phyloP scores from a whole-genome alignment of 108 stramenopile species.

The Cyclotella sp. region DNA sequence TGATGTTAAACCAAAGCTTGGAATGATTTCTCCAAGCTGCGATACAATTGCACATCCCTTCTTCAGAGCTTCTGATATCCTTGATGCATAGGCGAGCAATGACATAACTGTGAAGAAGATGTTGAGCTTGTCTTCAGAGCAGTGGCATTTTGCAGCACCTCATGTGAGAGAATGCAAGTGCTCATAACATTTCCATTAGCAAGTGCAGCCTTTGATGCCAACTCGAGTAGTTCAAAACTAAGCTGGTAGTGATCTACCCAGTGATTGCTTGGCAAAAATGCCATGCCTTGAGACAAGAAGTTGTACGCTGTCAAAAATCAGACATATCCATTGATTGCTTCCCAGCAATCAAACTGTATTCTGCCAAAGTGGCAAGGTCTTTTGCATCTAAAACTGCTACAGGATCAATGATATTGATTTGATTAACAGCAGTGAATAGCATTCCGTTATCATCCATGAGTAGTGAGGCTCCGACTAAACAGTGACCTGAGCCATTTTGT shows the following conservation, averaged over 20 bases:
- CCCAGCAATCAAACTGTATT: constrained; percentile 25
- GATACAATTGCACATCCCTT: background rate
- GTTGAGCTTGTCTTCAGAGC: constrained; percentile 27
- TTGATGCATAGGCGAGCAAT: background rate
- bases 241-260: constrained; percentile 38
- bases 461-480: background rate
- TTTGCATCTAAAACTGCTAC: constrained; percentile 3
- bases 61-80: constrained; percentile 8
- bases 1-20: background rate
- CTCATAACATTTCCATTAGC: constrained; percentile 3
- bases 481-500: too few relatives aligned
- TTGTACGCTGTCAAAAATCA: constrained; percentile 14
- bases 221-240: constrained; percentile 32
- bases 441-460: constrained; percentile 6
- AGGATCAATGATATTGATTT: constrained; percentile 18
- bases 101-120: background rate
- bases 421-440: constrained; percentile 20
- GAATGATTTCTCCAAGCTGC: constrained; percentile 22
- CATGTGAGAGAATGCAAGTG: background rate
- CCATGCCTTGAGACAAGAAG: constrained; percentile 25
- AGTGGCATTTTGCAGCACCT: constrained; percentile 10
- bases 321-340: constrained; percentile 29
- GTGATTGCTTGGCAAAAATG: constrained; percentile 21
- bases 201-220: constrained; percentile 18
- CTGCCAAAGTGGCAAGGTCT: constrained; percentile 7